Conservation (phyloP, 768 basidiomycete genomes). For the Termitomyces sp. region DNA sequence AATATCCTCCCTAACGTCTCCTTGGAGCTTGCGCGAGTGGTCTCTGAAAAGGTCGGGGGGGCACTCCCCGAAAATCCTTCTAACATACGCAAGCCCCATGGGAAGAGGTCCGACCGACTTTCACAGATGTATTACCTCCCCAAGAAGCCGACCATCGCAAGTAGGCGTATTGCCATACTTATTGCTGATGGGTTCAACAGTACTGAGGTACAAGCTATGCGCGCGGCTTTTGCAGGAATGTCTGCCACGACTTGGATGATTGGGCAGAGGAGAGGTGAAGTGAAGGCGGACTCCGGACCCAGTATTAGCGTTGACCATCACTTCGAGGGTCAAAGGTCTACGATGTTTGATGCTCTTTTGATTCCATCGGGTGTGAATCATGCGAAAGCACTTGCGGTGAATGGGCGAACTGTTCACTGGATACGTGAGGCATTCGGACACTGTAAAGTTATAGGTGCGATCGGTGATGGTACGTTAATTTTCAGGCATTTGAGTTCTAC, state of each 20-base stretch:
- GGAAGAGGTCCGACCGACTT: constrained; percentile 47
- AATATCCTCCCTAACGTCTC: constrained; percentile 69
- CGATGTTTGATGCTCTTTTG: constrained; percentile 77
- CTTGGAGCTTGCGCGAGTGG: constrained; percentile 61
- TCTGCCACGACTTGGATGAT: constrained; percentile 62
- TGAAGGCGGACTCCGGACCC: constrained; percentile 26
- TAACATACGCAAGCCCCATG: constrained; percentile 45
- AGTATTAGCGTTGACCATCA: constrained; percentile 59
- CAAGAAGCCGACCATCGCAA: constrained; percentile 52
- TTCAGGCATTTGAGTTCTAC: background rate
- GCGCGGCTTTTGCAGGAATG: constrained; percentile 43
- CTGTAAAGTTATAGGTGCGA: constrained; percentile 75
- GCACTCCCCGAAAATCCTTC: constrained; percentile 44
- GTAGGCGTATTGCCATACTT: constrained; percentile 72
- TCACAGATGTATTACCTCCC: constrained; percentile 57
- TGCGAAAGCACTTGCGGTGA: constrained; percentile 48
- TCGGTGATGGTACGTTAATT: constrained; percentile 52
- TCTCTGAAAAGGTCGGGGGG: constrained; percentile 64
- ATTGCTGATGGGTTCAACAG: constrained; percentile 71
- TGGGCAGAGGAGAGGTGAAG: constrained; percentile 60
- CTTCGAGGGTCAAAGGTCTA: constrained; percentile 76
- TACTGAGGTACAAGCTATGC: constrained; percentile 53
- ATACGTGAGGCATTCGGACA: constrained; percentile 84
- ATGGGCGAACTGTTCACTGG: constrained; percentile 77
- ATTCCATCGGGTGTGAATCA: constrained; percentile 68